phyloP scores from a whole-genome alignment of 306 rosid species.

The Benincasa hispida region DNA sequence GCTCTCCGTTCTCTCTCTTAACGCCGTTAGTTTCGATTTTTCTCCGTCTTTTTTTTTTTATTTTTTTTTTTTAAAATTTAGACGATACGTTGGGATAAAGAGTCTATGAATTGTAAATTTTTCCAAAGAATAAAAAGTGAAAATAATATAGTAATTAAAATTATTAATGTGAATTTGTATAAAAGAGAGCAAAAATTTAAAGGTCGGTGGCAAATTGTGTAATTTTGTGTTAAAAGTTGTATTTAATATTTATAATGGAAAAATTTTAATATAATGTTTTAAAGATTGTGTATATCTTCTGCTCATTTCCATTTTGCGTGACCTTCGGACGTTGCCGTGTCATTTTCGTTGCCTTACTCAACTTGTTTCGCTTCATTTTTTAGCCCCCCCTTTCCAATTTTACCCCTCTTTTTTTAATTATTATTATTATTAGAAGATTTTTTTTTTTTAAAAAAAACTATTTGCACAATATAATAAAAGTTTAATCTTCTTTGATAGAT shows the following conservation, averaged over 20 bases:
- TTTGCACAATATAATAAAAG: too few species aligned
- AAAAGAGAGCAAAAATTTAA: neutral
- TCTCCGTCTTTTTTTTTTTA: neutral
- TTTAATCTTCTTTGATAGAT: too few species aligned
- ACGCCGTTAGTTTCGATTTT: constrained; percentile 9
- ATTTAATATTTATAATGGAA: neutral
- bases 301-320: neutral
- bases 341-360: neutral
- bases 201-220: neutral
- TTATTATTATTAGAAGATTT: too few species aligned
- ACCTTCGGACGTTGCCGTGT: neutral
- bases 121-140: neutral
- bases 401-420: neutral
- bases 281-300: neutral
- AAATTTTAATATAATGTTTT: neutral
- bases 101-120: constrained; percentile 3
- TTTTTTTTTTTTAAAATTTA: neutral
- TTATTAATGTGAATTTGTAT: neutral
- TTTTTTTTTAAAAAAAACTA: too few species aligned
- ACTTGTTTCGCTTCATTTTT: neutral
- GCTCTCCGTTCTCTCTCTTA: constrained; percentile 1
- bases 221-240: neutral
- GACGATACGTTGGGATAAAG: neutral
- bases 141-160: neutral
- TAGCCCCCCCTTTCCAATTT: neutral